phyloP scores from a whole-genome alignment of 371 early-diverging fungal species.

The Batkoa obscura region DNA sequence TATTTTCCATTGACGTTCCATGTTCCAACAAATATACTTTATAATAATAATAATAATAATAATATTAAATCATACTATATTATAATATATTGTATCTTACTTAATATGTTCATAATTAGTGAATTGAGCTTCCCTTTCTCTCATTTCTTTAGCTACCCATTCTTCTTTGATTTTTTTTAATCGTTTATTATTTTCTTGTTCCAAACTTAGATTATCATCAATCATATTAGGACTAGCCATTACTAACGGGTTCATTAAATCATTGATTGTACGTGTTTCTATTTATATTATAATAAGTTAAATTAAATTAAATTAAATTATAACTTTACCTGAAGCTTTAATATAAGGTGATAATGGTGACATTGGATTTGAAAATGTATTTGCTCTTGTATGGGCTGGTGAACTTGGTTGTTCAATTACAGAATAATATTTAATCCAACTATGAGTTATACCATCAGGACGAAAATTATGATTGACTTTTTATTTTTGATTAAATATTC shows the following conservation, averaged over 20 bases:
- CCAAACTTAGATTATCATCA: conserved; percentile 2
- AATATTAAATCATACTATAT: not conserved
- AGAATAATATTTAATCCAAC: conserved; percentile 18
- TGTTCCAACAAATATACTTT: conserved; percentile 59
- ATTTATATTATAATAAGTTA: no score
- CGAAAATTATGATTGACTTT: conserved; percentile 17
- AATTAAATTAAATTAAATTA: no score
- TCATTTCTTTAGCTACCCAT: conserved; percentile 32
- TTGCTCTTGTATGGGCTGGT: not conserved
- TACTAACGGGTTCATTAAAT: not conserved
- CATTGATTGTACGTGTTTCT: not conserved
- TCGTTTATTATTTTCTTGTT: conserved; percentile 12
- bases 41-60: not conserved
- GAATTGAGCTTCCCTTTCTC: conserved; percentile 28
- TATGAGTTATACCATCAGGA: conserved; percentile 17
- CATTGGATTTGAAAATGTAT: not conserved
- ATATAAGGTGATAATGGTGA: not conserved
- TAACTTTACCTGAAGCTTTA: not conserved
- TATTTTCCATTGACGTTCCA: conserved; percentile 80
- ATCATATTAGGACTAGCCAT: not conserved
- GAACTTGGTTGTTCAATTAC: not conserved
- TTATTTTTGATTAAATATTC: not conserved
- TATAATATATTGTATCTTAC: no score
- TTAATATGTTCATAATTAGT: conserved; percentile 20
- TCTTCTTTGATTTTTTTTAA: conserved; percentile 23